Conservation (phyloP, 805 yeast genomes). For the Saccharomycopsis selenospora region DNA sequence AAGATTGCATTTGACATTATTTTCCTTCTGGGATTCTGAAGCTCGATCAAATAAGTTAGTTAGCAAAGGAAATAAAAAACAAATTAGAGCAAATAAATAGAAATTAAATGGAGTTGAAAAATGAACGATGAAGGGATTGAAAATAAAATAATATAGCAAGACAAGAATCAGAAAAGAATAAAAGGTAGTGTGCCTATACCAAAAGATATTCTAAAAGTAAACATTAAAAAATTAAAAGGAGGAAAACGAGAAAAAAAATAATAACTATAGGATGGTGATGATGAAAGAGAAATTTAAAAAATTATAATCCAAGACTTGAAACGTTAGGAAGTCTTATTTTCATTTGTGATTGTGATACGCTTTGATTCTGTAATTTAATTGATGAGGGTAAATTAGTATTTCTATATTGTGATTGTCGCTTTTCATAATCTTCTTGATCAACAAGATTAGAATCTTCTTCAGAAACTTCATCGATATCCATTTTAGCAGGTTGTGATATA, state of each 20-base stretch:
- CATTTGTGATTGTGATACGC: not conserved
- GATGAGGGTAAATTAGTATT: not conserved
- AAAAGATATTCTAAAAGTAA: too few species aligned
- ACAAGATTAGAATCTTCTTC: not conserved
- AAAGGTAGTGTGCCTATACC: too few species aligned
- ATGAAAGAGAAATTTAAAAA: not conserved
- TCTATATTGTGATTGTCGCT: not conserved
- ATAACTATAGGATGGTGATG: not conserved
- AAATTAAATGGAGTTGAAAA: too few species aligned
- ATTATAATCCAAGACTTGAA: slow-evolving; percentile 1
- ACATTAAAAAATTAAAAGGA: too few species aligned
- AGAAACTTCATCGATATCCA: not conserved
- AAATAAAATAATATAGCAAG: too few species aligned
- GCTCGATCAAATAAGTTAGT: too few species aligned
- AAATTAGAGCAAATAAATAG: too few species aligned
- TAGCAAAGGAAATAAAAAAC: too few species aligned
- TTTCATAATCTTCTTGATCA: not conserved
- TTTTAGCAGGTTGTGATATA: slow-evolving; percentile 12
- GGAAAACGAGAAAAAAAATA: not conserved
- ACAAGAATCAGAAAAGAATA: too few species aligned
- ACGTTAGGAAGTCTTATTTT: not conserved
- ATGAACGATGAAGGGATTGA: too few species aligned
- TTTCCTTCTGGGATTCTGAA: too few species aligned
- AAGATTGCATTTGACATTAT: too few species aligned
- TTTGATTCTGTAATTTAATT: not conserved